phyloP scores from a whole-genome alignment of 768 basidiomycete species.

The Cystofilobasidium macerans region DNA sequence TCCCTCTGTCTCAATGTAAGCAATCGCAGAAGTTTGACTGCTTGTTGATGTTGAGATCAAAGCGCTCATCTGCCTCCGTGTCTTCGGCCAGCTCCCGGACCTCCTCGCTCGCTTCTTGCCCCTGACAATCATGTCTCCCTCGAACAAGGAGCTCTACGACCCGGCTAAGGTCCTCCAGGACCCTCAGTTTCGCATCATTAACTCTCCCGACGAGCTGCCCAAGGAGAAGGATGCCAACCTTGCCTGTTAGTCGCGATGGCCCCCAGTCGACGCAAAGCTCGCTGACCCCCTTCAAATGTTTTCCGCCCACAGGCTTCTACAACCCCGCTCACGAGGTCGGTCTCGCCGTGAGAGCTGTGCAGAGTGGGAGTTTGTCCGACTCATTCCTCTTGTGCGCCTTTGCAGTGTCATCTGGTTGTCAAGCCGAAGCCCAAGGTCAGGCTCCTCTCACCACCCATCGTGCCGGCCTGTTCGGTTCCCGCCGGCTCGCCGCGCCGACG shows the following conservation, averaged over 20 bases:
- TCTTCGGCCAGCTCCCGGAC: no score
- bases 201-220: slow-evolving; percentile 22
- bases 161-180: slow-evolving; percentile 35
- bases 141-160: slow-evolving; percentile 35
- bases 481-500: no score
- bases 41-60: no score
- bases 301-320: slow-evolving; percentile 29
- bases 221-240: slow-evolving; percentile 34
- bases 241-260: slow-evolving; percentile 26
- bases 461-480: not conserved
- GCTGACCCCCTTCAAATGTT: not conserved
- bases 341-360: no score
- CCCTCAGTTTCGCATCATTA: slow-evolving; percentile 37
- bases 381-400: not conserved
- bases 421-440: slow-evolving; percentile 34
- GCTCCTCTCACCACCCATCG: not conserved
- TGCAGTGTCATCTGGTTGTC: slow-evolving; percentile 32
- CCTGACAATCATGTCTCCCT: not conserved
- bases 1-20: no score
- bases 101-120: no score
- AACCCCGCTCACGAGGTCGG: slow-evolving; percentile 35
- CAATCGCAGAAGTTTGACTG: no score
- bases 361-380: not conserved
- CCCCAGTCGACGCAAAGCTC: not conserved
- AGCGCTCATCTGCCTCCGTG: no score